These are phyloP conservation scores for Hygrophorus russula DNA, from an alignment of 768 basidiomycete species.

Conservation along the genomic window DNA sequence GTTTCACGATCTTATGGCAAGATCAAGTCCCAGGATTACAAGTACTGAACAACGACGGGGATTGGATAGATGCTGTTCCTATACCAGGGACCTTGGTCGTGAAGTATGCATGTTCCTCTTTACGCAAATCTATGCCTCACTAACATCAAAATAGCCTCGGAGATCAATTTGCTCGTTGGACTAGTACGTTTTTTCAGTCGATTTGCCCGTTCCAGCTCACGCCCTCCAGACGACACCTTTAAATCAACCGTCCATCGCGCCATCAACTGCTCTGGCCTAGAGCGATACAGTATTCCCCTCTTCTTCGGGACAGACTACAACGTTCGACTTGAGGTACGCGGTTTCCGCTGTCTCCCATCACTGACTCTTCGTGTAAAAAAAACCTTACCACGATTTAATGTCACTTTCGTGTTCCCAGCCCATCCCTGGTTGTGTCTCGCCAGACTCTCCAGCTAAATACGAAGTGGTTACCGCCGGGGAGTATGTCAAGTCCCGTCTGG, in stretches of 20 bases:
- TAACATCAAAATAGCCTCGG: conserved; percentile 40
- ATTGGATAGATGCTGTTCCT: conserved; percentile 77
- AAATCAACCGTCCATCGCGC: conserved; percentile 86
- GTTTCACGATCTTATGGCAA: conserved; percentile 84
- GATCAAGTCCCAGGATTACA: conserved; percentile 72
- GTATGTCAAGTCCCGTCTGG: conserved; percentile 64
- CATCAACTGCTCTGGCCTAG: conserved; percentile 58
- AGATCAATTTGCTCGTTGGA: conserved; percentile 84
- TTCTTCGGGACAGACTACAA: conserved; percentile 90
- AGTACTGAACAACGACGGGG: conserved; percentile 61
- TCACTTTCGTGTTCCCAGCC: conserved; percentile 22
- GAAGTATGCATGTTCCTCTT: conserved; percentile 37
- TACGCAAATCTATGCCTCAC: background rate
- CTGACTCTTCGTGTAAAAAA: background rate
- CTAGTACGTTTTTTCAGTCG: conserved; percentile 40
- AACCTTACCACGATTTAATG: background rate
- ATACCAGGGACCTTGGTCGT: conserved; percentile 78
- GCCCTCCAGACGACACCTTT: conserved; percentile 66
- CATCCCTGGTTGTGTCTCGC: conserved; percentile 38
- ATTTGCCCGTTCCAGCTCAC: background rate
- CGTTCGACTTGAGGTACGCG: conserved; percentile 57
- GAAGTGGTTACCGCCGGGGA: conserved; percentile 70
- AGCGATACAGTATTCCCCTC: conserved; percentile 76
- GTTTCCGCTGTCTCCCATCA: background rate
- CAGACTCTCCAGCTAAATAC: conserved; percentile 42